Conservation (phyloP, 1,139 yeast genomes). For the Yamadazyma friedrichii region DNA sequence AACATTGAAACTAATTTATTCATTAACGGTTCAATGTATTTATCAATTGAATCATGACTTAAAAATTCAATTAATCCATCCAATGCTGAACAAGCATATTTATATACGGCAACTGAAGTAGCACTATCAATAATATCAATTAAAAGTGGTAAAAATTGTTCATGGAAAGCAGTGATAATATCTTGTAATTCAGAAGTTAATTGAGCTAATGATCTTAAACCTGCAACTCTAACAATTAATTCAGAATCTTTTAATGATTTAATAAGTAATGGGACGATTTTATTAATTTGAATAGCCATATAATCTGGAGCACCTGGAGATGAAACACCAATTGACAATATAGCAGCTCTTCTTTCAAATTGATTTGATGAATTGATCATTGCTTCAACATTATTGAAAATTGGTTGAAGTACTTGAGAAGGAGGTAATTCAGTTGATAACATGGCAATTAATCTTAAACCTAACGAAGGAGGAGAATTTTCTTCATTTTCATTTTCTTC, state of each 20-base stretch:
- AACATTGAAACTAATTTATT: constrained; percentile 85
- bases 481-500: constrained; percentile 94
- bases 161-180: constrained; percentile 78
- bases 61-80: constrained; percentile 92
- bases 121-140: constrained; percentile 87
- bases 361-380: constrained; percentile 63
- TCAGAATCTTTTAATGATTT: constrained; percentile 80
- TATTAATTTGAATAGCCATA: constrained; percentile 70
- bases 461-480: constrained; percentile 73
- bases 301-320: constrained; percentile 95
- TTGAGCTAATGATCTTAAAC: constrained; percentile 76
- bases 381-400: constrained; percentile 65
- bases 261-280: constrained; percentile 69
- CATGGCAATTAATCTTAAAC: constrained; percentile 75
- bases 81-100: constrained; percentile 85
- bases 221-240: constrained; percentile 78
- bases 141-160: constrained; percentile 77
- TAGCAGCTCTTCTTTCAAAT: constrained; percentile 85
- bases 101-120: constrained; percentile 78
- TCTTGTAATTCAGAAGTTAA: constrained; percentile 86
- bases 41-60: constrained; percentile 79
- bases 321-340: constrained; percentile 77
- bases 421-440: constrained; percentile 88
- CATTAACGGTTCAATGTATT: constrained; percentile 85
- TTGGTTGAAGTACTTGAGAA: constrained; percentile 80